Evolutionary conservation across 2,329 filamentous ascomycete genomes (phyloP).

Genomic region (Claviceps citrina): DNA sequence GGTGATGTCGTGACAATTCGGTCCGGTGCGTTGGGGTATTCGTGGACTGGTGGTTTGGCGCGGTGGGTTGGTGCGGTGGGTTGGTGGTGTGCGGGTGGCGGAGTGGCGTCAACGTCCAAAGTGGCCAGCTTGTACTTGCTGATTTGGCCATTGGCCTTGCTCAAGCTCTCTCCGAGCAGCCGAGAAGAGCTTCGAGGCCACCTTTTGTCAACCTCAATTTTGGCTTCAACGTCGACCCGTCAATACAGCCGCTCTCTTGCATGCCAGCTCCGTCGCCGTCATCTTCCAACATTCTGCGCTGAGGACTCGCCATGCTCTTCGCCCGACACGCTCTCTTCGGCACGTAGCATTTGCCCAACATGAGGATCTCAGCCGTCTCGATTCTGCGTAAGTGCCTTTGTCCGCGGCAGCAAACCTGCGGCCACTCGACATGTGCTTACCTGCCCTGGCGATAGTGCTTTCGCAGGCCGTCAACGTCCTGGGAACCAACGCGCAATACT

Average conservation of each 20-base stretch:
- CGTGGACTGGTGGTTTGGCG: too few relatives aligned
- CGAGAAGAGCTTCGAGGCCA: neutral
- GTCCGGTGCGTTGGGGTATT: too few relatives aligned
- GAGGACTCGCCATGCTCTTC: constrained; percentile 17
- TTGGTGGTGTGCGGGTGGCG: neutral
- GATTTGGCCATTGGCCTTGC: too few relatives aligned
- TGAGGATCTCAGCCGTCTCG: constrained; percentile 26
- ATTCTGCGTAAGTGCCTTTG: constrained; percentile 24
- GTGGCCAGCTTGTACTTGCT: constrained; percentile 9
- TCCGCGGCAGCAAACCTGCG: constrained; percentile 2
- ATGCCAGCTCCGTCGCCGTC: too few relatives aligned
- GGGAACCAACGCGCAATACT: constrained; percentile 24
- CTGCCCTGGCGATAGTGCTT: constrained; percentile 23
- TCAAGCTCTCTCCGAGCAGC: too few relatives aligned
- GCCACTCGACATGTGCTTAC: constrained; percentile 5
- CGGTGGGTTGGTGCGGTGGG: neutral
- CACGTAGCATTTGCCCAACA: constrained; percentile 23
- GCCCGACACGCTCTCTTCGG: constrained; percentile 11
- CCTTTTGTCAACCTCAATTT: neutral
- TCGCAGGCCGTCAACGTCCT: constrained; percentile 27
- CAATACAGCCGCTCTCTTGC: too few relatives aligned
- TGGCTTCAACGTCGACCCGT: neutral
- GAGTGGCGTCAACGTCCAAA: constrained; percentile 1
- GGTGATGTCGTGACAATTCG: too few relatives aligned
- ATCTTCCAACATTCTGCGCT: neutral